Conservation (phyloP, 306 rosid species). For the Trichosanthes cucumerina region DNA sequence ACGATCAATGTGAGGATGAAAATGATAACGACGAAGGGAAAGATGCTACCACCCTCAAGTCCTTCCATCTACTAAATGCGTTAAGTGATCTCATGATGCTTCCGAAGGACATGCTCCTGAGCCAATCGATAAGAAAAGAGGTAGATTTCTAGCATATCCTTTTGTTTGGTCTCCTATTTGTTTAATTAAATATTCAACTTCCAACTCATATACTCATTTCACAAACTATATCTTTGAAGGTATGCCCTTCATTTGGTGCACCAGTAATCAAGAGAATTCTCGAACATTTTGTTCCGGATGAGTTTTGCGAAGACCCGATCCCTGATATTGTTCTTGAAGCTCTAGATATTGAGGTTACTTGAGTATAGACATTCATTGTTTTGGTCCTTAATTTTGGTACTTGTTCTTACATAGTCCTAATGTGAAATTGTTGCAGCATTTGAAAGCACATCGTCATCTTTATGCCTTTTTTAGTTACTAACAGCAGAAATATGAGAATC, state of each 20-base stretch:
- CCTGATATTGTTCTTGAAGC: constrained; percentile 59
- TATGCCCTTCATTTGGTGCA: constrained; percentile 73
- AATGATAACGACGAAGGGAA: constrained; percentile 32
- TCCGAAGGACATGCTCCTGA: constrained; percentile 91
- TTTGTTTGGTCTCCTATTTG: background rate
- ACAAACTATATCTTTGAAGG: constrained; percentile 40
- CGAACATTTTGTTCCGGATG: constrained; percentile 66
- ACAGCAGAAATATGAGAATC: background rate
- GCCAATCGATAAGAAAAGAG: constrained; percentile 74
- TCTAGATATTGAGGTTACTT: constrained; percentile 59
- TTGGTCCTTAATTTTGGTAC: background rate
- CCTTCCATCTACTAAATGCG: constrained; percentile 79
- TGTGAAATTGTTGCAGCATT: background rate
- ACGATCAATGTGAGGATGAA: constrained; percentile 38
- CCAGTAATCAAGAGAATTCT: constrained; percentile 69
- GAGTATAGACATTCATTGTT: background rate
- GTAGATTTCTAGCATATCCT: constrained; percentile 27
- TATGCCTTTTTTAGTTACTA: background rate
- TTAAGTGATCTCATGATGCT: constrained; percentile 96
- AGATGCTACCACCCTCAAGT: constrained; percentile 54
- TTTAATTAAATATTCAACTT: background rate
- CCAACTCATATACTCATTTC: constrained; percentile 9
- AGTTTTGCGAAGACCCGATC: constrained; percentile 90
- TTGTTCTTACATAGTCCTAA: background rate
- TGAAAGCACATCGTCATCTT: background rate